Evolutionary conservation across 2,329 filamentous ascomycete genomes (phyloP).

Genomic region (Huntiella decipiens): DNA sequence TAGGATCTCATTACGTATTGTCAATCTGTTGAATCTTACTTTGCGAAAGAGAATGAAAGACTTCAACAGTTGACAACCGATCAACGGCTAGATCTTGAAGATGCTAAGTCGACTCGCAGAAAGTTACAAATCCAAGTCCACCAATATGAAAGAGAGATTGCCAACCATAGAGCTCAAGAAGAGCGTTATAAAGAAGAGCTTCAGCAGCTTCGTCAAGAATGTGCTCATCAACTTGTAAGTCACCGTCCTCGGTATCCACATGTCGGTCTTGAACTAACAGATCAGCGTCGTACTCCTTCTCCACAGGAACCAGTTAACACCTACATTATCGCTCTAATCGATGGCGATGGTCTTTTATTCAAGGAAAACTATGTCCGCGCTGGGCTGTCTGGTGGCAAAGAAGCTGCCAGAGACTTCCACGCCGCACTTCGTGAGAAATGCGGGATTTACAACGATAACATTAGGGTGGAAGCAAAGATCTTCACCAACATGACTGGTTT

Average conservation of each 20-base stretch:
- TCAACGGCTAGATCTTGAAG: too few species aligned
- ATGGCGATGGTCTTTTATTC: conserved; percentile 47
- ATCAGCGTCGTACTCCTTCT: not conserved
- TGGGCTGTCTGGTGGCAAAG: conserved; percentile 37
- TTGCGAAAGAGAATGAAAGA: conserved; percentile 25
- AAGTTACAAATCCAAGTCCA: too few species aligned
- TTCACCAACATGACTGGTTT: conserved; percentile 35
- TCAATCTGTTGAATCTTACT: conserved; percentile 24
- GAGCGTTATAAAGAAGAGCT: too few species aligned
- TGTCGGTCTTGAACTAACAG: not conserved
- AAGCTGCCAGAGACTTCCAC: conserved; percentile 30
- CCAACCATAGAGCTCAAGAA: too few species aligned
- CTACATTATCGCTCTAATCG: conserved; percentile 41
- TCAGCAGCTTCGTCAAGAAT: too few species aligned
- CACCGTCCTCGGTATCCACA: not conserved
- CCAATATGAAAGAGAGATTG: too few species aligned
- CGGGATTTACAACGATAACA: conserved; percentile 23
- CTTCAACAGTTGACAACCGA: conserved; percentile 17
- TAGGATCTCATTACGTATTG: conserved; percentile 30
- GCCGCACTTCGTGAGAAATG: conserved; percentile 28
- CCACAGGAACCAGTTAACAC: conserved; percentile 30
- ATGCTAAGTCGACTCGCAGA: too few species aligned
- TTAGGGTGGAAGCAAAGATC: conserved; percentile 37
- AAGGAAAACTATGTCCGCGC: conserved; percentile 33
- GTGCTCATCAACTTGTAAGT: not conserved